Evolutionary conservation across 352 stramenopile genomes (phyloP), one percentile per base, ranked within the genome.

Genomic region (Pythium monospermum): DNA sequence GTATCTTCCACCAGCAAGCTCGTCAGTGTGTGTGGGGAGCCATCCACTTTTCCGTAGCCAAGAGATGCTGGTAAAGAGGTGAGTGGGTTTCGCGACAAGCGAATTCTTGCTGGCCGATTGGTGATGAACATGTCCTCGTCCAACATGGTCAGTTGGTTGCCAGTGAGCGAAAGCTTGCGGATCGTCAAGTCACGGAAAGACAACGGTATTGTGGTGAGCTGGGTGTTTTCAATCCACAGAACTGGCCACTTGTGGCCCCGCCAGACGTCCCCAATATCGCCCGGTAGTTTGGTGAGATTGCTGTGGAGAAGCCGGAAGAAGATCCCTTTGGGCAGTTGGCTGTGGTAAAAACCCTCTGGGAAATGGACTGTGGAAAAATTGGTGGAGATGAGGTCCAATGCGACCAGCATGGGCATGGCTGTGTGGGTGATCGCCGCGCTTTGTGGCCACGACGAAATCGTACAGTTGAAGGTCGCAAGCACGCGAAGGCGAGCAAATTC

Each of bases 321-420:
- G 6, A 25, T 22, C 2, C 37, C 10, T 2, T 13, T 40, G 4
- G 43, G 43, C 18, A 50, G 19, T 8, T 27, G 2, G 1, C 28
- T 28, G 28, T 50, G 43, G 30, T 30, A 50, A 18, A 50, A 40
- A 12, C 43, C 43, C 2, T 38, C 28, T 7, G 43, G 43, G 30
- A 50, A 39, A 19, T 19, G 25, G 19, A 12, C 11, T 7, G 27
- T 40, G 11, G 28, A 28, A 21, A 50, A 50, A 21, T 50, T 39
- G 19, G 43, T 50, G 28, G 7, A 15, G 18, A 50, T 40, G 18
- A 50, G 30, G 30, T 50, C n/a, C 43, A 39, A 31, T 12, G 43
- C 18, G n/a, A 39, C 26, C 4, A 50, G 11, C 8, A 50, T 38
- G 3, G 43, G 43, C 1, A 21, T 26, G 5, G 6, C 26, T n/a